Base-by-base conservation (phyloP, 1,284 basidiomycete species). In the Melampsora larici-populina region DNA sequence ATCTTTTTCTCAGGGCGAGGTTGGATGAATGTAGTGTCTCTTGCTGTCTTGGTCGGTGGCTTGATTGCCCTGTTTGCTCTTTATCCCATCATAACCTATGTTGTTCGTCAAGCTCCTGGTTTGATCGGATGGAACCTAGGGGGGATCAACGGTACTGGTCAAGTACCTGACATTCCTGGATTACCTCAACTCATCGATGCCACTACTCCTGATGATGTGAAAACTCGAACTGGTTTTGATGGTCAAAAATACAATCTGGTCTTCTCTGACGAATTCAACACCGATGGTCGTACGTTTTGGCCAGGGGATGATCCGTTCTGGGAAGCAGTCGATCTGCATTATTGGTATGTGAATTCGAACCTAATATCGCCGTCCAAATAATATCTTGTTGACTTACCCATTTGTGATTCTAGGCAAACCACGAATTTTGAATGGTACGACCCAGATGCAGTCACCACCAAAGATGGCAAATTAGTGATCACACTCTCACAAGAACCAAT, bases 191-290 rank as follows among this genome's bases (percentile, higher is more conserved):
- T 86, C 9, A 88, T 94, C 79, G 93, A 95, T 83, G 72, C 82
- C 2, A 89, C 90, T 46, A 94, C 92, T 0, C 90, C 90, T 2
- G 78, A 83, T 24, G 85, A 85, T 36, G 91, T 86, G 8, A 83
- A 83, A 79, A 84, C 82, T 31, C 87, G 88, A 33, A 87, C 84
- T 6, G 90, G 89, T 26, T 85, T 88, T 9, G 92, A 94, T 70
- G 75, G 75, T 36, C 62, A 80, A 46, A 63, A 49, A 21, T 84
- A 82, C 74, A 80, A 84, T 29, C 88, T 97, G 43, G 90, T 94
- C 1, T 95, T 94, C 84, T 93, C 90, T 78, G 95, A 98, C 84
- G 95, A 98, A 84, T 97, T 97, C 84, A 89, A 95, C 69, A 85
- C 82, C 7, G 89, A 90, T 43, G 94, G 92, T 8, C 82, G 88